Percentiles rank a stretch among this genome's conserved stretches.
Conservation (phyloP, 371 early-diverging fungal species). For the Rhizopus arrhizus region DNA sequence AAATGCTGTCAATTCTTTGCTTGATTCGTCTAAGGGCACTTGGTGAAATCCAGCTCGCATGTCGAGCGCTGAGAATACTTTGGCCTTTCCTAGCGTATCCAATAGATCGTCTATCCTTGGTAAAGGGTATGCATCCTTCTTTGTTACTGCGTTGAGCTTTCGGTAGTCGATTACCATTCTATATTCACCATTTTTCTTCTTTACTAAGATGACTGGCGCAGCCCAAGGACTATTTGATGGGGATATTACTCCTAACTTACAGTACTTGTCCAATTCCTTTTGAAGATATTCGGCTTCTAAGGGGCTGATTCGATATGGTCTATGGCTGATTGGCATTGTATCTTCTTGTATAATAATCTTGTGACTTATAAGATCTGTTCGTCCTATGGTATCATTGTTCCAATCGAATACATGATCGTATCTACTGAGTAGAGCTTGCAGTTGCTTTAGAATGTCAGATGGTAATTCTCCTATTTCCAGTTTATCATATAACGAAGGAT, state of each 20-base stretch:
- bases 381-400: slow-evolving; percentile 9
- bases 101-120: slow-evolving; percentile 31
- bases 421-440: background rate
- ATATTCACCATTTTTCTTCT: too few species aligned
- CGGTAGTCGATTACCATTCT: too few species aligned
- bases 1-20: slow-evolving; percentile 26
- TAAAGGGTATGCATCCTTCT: too few species aligned
- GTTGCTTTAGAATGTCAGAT: background rate
- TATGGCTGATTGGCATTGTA: background rate
- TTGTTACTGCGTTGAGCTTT: too few species aligned
- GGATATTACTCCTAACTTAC: too few species aligned
- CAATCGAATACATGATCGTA: slow-evolving; percentile 11
- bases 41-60: slow-evolving; percentile 11
- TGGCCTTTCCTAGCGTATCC: slow-evolving; percentile 13
- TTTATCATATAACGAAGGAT: background rate
- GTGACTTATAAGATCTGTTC: background rate
- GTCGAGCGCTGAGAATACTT: slow-evolving; percentile 3
- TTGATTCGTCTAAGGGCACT: slow-evolving; percentile 5
- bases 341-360: slow-evolving; percentile 1
- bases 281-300: too few species aligned
- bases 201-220: too few species aligned
- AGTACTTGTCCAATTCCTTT: too few species aligned
- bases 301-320: too few species aligned
- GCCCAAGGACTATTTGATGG: too few species aligned
- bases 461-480: background rate